Base-by-base conservation (phyloP, 352 stramenopile genomes). In the Globisporangium viniferum region DNA sequence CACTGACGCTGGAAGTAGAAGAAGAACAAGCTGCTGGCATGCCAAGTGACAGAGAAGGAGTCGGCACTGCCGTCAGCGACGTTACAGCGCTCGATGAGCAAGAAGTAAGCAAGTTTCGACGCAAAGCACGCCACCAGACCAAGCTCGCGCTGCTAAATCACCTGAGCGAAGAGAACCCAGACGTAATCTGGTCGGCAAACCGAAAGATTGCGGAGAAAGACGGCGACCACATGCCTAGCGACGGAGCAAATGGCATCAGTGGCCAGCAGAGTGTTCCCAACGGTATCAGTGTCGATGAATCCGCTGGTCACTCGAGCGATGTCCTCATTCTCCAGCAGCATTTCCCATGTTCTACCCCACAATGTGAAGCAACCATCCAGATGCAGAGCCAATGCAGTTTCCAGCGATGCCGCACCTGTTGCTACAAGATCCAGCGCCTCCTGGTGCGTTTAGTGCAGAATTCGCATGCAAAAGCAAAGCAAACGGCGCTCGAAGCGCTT, bases 371-470 rank as follows among this genome's bases (percentile, higher is more conserved):
- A 27, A 64, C 58, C 31, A 51, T 90, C 18, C 74, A 79, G 55
- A 75, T 66, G 57, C 69, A 83, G 9, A 88, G 66, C 63, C 55
- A 35, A 31, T 92, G 84, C 46, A 58, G 68, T 5, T 89, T 91
- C 41, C 63, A 75, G 31, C 68, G 79, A 44, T 91, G 82, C 57
- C 77, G 82, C 33, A 88, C 73, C 44, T 92, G 84, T 67, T 92
- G 84, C 67, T 92, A 92, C 51, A 74, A 76, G 24, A 76, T 90
- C 54, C 84, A 92, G 63, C 74, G 82, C 10, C 70, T 91, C 5
- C 39, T 81, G 2, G 27, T 33, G 1, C 74, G 77, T 1, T 66
- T 65, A 14, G 68, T 56, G 15, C 20, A 55, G 0, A 22, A 65
- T 8, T 44, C 67, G 2, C 71, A 80, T 36, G 59, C 29, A 4